Conservation (phyloP, 2,329 filamentous ascomycete species). For the Verruconis gallopava region DNA sequence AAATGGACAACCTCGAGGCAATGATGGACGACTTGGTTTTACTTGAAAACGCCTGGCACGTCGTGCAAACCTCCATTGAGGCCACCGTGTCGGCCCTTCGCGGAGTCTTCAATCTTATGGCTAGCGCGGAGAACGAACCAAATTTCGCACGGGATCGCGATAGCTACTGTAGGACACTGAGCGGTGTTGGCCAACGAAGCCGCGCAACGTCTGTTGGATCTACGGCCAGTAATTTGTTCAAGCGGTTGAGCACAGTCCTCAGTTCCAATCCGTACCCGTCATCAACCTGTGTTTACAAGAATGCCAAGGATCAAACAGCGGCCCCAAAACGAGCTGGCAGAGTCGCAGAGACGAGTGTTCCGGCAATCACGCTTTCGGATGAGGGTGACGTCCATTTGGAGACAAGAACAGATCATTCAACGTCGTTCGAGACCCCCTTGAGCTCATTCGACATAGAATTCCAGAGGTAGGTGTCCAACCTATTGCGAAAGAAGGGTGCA, state of each 20-base stretch:
- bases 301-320: no score
- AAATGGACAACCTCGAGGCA: conserved; percentile 27
- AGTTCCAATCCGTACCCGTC: not conserved
- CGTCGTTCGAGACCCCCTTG: not conserved
- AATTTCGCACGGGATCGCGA: not conserved
- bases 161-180: not conserved
- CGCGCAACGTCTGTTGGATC: not conserved
- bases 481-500: no score
- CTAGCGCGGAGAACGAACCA: not conserved
- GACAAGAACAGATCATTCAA: not conserved
- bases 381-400: not conserved
- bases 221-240: not conserved
- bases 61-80: conserved; percentile 29
- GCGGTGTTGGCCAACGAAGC: not conserved
- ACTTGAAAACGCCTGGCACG: conserved; percentile 31
- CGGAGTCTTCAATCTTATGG: conserved; percentile 34
- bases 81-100: conserved; percentile 29
- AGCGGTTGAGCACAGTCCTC: not conserved
- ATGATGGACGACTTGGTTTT: conserved; percentile 33
- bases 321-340: no score
- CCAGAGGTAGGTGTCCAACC: not conserved
- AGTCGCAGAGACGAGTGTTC: no score
- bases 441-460: not conserved
- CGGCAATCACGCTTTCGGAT: not conserved
- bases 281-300: no score